Evolutionary conservation across 2,329 filamentous ascomycete genomes (phyloP).

Genomic region (Teratosphaeria epicoccoides): DNA sequence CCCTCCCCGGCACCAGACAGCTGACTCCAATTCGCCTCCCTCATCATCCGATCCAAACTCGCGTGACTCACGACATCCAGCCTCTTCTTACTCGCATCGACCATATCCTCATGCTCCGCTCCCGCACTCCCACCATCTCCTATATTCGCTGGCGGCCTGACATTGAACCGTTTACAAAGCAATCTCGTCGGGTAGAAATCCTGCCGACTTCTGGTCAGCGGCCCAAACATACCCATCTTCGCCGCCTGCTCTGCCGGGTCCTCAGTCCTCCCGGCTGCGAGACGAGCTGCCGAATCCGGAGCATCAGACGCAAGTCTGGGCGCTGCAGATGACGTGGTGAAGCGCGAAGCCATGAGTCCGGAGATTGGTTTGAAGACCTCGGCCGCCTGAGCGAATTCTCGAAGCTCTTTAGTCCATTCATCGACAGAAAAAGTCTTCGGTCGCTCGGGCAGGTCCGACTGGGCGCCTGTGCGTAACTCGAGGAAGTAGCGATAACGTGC

Average conservation of each 20-base stretch:
- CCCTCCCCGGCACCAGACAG: conserved; percentile 13
- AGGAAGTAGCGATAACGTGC: conserved; percentile 73
- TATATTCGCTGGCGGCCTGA: conserved; percentile 51
- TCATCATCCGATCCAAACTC: conserved; percentile 46
- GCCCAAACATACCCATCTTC: conserved; percentile 82
- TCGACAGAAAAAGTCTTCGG: conserved; percentile 45
- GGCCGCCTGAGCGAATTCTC: conserved; percentile 64
- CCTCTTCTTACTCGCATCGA: conserved; percentile 41
- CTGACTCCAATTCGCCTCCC: conserved; percentile 29
- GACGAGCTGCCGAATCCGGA: conserved; percentile 5
- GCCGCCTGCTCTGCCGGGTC: conserved; percentile 82
- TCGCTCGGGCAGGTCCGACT: conserved; percentile 48
- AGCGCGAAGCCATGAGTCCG: conserved; percentile 84
- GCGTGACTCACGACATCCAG: conserved; percentile 46
- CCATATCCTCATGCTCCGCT: conserved; percentile 22
- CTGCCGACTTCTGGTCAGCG: conserved; percentile 62
- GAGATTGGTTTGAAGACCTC: conserved; percentile 85
- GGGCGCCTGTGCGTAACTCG: conserved; percentile 59
- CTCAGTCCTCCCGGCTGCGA: conserved; percentile 43
- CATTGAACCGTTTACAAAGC: conserved; percentile 89
- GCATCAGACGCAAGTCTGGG: conserved; percentile 25
- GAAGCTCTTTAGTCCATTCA: conserved; percentile 70
- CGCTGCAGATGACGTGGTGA: conserved; percentile 56
- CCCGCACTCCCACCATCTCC: conserved; percentile 22
- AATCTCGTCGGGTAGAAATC: conserved; percentile 73